Base-by-base conservation (phyloP, 2,329 filamentous ascomycete species). In the Herpotrichia juniperi region DNA sequence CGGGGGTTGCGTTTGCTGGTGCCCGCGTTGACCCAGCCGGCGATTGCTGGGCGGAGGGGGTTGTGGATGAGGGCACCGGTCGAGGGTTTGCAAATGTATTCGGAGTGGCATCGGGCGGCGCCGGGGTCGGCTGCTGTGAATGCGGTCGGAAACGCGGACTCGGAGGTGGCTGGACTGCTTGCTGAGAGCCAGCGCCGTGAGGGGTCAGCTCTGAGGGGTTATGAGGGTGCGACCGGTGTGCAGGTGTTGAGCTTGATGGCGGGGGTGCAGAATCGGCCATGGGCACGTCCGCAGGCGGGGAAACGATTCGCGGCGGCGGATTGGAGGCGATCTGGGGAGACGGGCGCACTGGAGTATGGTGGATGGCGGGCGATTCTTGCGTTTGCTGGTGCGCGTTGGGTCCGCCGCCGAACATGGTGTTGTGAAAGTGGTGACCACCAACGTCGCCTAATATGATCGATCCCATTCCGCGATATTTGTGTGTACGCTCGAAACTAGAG, bases 401-500 rank as follows among this genome's bases (percentile, higher is more conserved):
- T 63, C 75, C 70, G 61, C 74, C 74, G 74, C 78, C 79, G 66
- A 82, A 78, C 79, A 91, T 88, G 81, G 87, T 89, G 78, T 81
- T 85, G 79, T 86, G 84, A 76, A 88, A 87, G 76, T 86, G 83
- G 77, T 91, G 87, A 74, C 89, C 83, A 76, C 87, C 85, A 78
- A 87, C 87, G 79, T 93, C 90, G 77, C 79, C 79, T 65, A 85
- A 74, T 68, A 85, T 76, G 63, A 85, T 75, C 71, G 83, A 83
- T 78, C 81, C 82, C 83, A 86, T 86, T 72, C 79, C 83, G 75
- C 74, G 66, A 59, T 58, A 47, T 56, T 64, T 61, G 51, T 49
- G n/a, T 50, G 47, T 35, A 49, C 22, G 50, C 43, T 54, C 44
- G 43, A 34, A 48, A 17, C 46, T 54, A 34, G 43, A 24, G 37